These are phyloP conservation scores for Jamesozyma hellenica DNA, from an alignment of 805 yeast genomes.

Conservation along the genomic window DNA sequence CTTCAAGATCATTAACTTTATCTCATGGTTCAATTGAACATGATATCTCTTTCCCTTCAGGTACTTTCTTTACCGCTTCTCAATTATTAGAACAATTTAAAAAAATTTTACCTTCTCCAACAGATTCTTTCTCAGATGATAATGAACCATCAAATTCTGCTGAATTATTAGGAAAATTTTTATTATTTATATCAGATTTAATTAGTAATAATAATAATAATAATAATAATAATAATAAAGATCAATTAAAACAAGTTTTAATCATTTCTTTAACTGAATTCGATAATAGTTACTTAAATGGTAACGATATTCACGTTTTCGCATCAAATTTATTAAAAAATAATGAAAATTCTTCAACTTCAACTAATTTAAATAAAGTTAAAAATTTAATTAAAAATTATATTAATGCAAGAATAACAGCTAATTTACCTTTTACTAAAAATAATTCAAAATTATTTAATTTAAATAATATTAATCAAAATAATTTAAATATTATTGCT, in stretches of 20 bases:
- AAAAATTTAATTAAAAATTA: constrained; percentile 71
- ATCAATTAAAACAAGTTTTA: constrained; percentile 58
- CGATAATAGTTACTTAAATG: constrained; percentile 65
- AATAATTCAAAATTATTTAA: constrained; percentile 54
- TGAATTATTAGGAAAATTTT: constrained; percentile 73
- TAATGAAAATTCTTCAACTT: constrained; percentile 40
- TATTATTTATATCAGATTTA: constrained; percentile 57
- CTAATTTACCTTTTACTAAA: constrained; percentile 39
- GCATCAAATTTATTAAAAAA: constrained; percentile 53
- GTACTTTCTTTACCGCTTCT: constrained; percentile 66
- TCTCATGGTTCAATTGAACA: constrained; percentile 84
- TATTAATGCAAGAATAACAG: constrained; percentile 47
- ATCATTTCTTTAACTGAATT: constrained; percentile 69
- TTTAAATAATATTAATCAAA: constrained; percentile 33
- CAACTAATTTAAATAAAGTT: constrained; percentile 58
- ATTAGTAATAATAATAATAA: constrained; percentile 33
- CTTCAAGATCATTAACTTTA: constrained; percentile 73
- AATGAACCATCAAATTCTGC: constrained; percentile 82
- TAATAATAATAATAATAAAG: background rate
- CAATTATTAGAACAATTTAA: constrained; percentile 81
- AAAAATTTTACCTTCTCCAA: constrained; percentile 64
- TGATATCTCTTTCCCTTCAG: constrained; percentile 76
- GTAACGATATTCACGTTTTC: constrained; percentile 77
- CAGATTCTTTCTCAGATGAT: constrained; percentile 78
- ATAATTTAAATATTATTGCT: constrained; percentile 59